Conservation (phyloP, 176 grass and related monocot species). For the Rhipidocladum racemiflorum region DNA sequence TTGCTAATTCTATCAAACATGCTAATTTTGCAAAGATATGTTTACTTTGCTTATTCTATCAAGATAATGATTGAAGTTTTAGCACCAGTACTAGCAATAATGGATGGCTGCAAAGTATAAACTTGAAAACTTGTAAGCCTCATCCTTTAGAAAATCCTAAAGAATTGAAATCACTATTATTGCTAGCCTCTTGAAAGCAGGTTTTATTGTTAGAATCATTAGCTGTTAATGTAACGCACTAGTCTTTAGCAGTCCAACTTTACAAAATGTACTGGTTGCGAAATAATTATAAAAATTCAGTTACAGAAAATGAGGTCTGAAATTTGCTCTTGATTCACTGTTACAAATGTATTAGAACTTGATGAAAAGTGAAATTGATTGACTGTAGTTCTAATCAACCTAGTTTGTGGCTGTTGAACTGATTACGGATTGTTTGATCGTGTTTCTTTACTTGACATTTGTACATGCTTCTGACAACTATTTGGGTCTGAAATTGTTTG, state of each 20-base stretch:
- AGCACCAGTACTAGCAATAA: not conserved
- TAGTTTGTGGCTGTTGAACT: conserved; percentile 11
- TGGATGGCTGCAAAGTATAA: no score
- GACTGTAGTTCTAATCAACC: not conserved
- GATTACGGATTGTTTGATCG: not conserved
- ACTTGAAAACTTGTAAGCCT: not conserved
- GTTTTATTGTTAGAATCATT: not conserved
- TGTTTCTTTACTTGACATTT: no score
- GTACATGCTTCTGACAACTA: no score
- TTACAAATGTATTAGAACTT: not conserved
- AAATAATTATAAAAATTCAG: not conserved
- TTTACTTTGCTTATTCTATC: not conserved
- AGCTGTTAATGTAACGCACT: not conserved
- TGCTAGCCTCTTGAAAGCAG: not conserved
- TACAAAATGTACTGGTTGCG: not conserved
- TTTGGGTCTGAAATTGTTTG: no score
- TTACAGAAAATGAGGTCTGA: not conserved
- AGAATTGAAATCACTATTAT: not conserved
- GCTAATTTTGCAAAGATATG: not conserved
- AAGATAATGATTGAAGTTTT: not conserved
- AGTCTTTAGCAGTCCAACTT: not conserved
- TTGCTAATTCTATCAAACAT: not conserved
- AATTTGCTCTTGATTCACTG: not conserved
- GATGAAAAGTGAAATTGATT: not conserved
- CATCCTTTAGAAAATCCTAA: not conserved